Percentiles rank a stretch among this genome's conserved stretches.
phyloP scores from a whole-genome alignment of 2,329 filamentous ascomycete species.

The Aspergillus aculeatinus region DNA sequence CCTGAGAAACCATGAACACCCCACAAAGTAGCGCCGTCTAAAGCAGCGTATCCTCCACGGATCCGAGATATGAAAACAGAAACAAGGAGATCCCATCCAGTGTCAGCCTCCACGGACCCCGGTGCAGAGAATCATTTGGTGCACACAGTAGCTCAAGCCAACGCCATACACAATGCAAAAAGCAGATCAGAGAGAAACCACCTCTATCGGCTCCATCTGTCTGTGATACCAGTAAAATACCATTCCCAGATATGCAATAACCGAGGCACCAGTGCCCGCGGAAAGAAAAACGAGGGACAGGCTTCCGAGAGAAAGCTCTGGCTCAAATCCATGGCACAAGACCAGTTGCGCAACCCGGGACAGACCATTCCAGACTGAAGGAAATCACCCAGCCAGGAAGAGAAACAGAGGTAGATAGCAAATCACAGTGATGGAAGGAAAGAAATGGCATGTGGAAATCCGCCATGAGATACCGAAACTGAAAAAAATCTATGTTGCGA shows the following conservation, averaged over 20 bases:
- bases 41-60: slow-evolving; percentile 36
- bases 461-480: slow-evolving; percentile 44
- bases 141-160: slow-evolving; percentile 39
- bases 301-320: neutral
- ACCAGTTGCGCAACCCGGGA: slow-evolving; percentile 8
- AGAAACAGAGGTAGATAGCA: slow-evolving; percentile 24
- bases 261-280: slow-evolving; percentile 24
- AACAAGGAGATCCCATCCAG: slow-evolving; percentile 27
- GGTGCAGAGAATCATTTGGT: slow-evolving; percentile 33
- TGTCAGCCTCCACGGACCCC: slow-evolving; percentile 34
- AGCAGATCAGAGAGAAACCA: slow-evolving; percentile 20
- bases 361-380: slow-evolving; percentile 14
- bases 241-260: slow-evolving; percentile 18
- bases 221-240: slow-evolving; percentile 21
- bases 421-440: slow-evolving; percentile 26
- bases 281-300: slow-evolving; percentile 18
- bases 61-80: slow-evolving; percentile 35
- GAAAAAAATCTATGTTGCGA: slow-evolving; percentile 42
- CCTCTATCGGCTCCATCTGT: slow-evolving; percentile 29
- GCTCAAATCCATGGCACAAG: neutral
- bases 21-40: slow-evolving; percentile 35
- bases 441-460: slow-evolving; percentile 28
- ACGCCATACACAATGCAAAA: slow-evolving; percentile 46
- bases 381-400: slow-evolving; percentile 25
- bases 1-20: slow-evolving; percentile 25